phyloP scores from a whole-genome alignment of 495 filamentous ascomycete species.

The Gamarada debralockiae region DNA sequence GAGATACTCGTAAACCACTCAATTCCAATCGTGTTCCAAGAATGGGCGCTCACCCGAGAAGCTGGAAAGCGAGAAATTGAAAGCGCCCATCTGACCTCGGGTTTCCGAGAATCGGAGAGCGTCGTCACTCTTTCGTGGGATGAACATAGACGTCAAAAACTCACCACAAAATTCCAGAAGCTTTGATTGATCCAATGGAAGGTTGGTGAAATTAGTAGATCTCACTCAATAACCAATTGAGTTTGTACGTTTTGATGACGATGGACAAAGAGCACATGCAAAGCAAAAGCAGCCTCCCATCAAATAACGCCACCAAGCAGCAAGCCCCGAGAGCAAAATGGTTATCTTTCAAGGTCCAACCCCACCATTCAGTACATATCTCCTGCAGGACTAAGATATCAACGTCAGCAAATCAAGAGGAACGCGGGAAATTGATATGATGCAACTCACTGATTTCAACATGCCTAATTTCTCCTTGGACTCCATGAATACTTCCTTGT shows the following conservation, averaged over 20 bases:
- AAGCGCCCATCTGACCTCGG: background rate
- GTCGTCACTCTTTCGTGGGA: no score
- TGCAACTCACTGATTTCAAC: conserved; percentile 48
- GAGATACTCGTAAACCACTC: conserved; percentile 8
- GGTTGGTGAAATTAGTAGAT: background rate
- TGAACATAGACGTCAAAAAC: no score
- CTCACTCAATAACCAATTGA: background rate
- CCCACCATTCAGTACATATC: conserved; percentile 22
- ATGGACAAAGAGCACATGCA: background rate
- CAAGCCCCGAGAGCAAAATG: no score
- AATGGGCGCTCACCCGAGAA: conserved; percentile 7
- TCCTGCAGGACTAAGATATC: conserved; percentile 18
- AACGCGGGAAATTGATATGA: background rate
- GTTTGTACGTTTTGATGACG: no score
- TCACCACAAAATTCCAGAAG: background rate
- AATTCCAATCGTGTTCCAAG: conserved; percentile 1
- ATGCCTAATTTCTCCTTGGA: conserved; percentile 68
- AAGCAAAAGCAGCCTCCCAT: background rate
- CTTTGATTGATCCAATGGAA: background rate
- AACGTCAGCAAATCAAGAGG: background rate
- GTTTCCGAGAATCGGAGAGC: conserved; percentile 6
- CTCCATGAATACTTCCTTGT: conserved; percentile 76
- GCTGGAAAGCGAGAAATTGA: background rate
- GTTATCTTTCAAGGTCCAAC: conserved; percentile 3
- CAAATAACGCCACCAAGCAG: background rate